Percentiles rank a stretch among this genome's conserved stretches.
Conservation (phyloP, 805 yeast species). For the Wickerhamomyces chaumierensis region DNA sequence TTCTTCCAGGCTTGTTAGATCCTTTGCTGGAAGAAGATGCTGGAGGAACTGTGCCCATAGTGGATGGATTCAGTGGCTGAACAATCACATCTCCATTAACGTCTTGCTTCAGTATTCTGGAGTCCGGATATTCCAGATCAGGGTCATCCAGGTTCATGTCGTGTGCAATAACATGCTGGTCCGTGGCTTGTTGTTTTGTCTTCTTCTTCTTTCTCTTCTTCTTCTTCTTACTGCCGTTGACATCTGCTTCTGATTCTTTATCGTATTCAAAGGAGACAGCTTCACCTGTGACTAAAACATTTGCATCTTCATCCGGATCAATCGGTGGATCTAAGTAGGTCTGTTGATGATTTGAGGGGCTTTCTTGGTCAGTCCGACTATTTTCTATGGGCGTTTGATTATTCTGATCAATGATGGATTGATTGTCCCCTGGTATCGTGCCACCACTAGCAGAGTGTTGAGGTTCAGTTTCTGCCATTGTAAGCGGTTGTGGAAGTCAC, state of each 20-base stretch:
- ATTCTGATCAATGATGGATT: too few species aligned
- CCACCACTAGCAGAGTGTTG: too few species aligned
- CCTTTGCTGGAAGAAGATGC: slow-evolving; percentile 1
- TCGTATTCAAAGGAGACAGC: slow-evolving; percentile 22
- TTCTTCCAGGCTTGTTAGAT: not conserved
- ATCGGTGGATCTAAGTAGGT: too few species aligned
- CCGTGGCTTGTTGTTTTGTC: slow-evolving; percentile 3
- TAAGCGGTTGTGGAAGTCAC: too few species aligned
- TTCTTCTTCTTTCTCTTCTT: slow-evolving; percentile 24
- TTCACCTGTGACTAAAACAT: slow-evolving; percentile 18
- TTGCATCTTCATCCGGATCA: not conserved
- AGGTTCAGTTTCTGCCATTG: too few species aligned
- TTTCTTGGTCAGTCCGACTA: too few species aligned
- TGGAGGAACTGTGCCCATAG: slow-evolving; percentile 24
- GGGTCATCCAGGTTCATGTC: slow-evolving; percentile 42
- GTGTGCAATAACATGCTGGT: slow-evolving; percentile 6
- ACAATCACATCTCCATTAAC: slow-evolving; percentile 73
- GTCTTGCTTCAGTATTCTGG: slow-evolving; percentile 59
- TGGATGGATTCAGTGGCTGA: slow-evolving; percentile 24
- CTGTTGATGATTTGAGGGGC: too few species aligned
- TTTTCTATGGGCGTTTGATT: too few species aligned
- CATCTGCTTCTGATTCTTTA: not conserved
- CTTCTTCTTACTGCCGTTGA: slow-evolving; percentile 5
- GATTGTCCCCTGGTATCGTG: too few species aligned
- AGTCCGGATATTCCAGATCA: slow-evolving; percentile 56